Conservation (phyloP, 768 basidiomycete species). For the Rhizopogon vesiculosus region DNA sequence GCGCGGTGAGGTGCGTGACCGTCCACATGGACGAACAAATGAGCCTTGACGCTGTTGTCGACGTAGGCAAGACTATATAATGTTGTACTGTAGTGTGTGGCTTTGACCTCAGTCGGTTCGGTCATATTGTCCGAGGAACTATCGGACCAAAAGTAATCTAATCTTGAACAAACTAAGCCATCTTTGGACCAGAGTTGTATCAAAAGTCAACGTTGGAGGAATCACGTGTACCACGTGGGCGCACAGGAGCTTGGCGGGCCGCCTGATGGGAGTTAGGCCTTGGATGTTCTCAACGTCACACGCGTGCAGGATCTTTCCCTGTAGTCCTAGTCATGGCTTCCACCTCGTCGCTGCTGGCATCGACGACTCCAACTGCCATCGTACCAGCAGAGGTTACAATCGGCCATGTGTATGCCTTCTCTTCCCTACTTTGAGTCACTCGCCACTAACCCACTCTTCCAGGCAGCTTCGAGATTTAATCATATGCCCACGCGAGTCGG, state of each 20-base stretch:
- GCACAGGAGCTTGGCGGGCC: not conserved
- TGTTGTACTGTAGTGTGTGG: too few relatives aligned
- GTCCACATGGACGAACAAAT: conserved; percentile 14
- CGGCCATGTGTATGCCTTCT: conserved; percentile 48
- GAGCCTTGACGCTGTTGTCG: not conserved
- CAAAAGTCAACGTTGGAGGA: not conserved
- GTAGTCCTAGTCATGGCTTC: conserved; percentile 37
- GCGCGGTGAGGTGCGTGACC: conserved; percentile 8
- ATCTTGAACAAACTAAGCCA: not conserved
- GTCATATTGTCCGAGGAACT: not conserved
- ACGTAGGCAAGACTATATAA: not conserved
- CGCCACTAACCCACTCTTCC: conserved; percentile 6
- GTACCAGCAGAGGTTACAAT: conserved; percentile 45
- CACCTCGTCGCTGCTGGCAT: conserved; percentile 39
- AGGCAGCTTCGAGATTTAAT: conserved; percentile 79
- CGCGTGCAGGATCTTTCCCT: not conserved
- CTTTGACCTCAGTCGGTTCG: not conserved
- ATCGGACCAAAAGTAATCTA: not conserved
- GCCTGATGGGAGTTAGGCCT: too few relatives aligned
- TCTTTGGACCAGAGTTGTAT: not conserved
- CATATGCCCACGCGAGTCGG: conserved; percentile 64
- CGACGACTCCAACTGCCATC: conserved; percentile 34
- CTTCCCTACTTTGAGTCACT: not conserved
- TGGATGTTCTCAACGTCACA: not conserved
- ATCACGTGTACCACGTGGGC: not conserved